phyloP scores from a whole-genome alignment of 768 basidiomycete genomes.

The Agaricus subrufescens region DNA sequence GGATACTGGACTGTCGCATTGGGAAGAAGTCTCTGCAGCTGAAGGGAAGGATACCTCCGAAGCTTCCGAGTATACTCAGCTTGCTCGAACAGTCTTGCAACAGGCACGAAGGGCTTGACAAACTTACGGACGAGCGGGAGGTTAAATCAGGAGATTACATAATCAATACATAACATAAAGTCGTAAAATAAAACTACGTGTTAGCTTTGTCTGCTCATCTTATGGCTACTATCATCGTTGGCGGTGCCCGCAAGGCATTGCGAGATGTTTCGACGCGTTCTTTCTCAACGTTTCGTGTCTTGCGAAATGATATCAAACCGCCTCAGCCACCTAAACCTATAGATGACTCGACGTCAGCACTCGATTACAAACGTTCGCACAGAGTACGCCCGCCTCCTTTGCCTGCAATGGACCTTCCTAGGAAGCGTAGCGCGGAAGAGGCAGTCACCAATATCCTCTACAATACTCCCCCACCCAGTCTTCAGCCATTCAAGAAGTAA shows the following conservation, averaged over 20 bases:
- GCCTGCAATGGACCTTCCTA: conserved; percentile 80
- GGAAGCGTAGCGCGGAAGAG: conserved; percentile 84
- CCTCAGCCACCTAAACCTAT: conserved; percentile 77
- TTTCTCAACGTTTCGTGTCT: conserved; percentile 29
- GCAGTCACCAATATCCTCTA: conserved; percentile 97
- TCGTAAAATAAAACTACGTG: conserved; percentile 1
- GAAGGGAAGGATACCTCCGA: conserved; percentile 41
- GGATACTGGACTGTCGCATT: conserved; percentile 71
- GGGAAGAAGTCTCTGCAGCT: conserved; percentile 68
- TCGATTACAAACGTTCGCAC: conserved; percentile 84
- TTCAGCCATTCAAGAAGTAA: conserved; percentile 91
- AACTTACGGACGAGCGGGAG: background rate
- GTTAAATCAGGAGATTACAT: conserved; percentile 9
- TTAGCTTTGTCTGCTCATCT: conserved; percentile 8
- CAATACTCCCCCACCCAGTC: conserved; percentile 88
- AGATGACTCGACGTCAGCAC: conserved; percentile 90
- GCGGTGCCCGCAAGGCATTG: conserved; percentile 27
- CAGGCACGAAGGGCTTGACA: conserved; percentile 10
- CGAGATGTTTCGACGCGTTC: conserved; percentile 26
- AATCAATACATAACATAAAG: conserved; percentile 12
- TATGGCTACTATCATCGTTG: conserved; percentile 25
- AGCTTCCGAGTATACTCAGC: conserved; percentile 57
- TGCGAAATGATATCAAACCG: conserved; percentile 29
- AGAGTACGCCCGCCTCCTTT: conserved; percentile 75
- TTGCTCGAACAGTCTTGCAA: conserved; percentile 64